phyloP scores from a whole-genome alignment of 176 grass and related monocot species.

The Cymbopogon citratus region DNA sequence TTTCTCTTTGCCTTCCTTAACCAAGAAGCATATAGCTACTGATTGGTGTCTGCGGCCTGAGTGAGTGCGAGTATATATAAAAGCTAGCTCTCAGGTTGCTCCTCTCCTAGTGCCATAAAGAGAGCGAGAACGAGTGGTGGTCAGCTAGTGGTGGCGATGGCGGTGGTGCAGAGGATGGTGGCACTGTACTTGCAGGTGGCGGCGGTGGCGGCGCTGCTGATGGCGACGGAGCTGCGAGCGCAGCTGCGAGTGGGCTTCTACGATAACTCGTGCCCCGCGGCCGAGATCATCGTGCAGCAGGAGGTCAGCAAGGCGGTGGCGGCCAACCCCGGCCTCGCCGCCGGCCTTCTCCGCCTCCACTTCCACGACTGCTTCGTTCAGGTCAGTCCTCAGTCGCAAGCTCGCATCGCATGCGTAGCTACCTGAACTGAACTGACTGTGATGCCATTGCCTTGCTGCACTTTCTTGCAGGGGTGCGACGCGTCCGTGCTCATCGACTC shows the following conservation, averaged over 20 bases:
- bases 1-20: slow-evolving; percentile 28
- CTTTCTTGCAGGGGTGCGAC: slow-evolving; percentile 83
- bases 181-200: background rate
- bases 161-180: background rate
- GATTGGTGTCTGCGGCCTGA: background rate
- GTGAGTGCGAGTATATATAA: background rate
- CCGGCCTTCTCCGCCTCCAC: slow-evolving; percentile 62
- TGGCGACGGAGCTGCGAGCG: slow-evolving; percentile 32
- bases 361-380: slow-evolving; percentile 97
- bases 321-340: slow-evolving; percentile 52
- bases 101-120: background rate
- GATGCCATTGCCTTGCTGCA: no score
- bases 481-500: slow-evolving; percentile 85
- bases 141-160: background rate
- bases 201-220: slow-evolving; percentile 28
- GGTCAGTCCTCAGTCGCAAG: no score
- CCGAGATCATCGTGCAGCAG: slow-evolving; percentile 71
- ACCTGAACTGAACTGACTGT: no score
- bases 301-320: slow-evolving; percentile 63
- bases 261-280: slow-evolving; percentile 54
- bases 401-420: no score
- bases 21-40: slow-evolving; percentile 30
- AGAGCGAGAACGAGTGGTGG: background rate
- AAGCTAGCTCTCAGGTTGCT: background rate
- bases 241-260: slow-evolving; percentile 77